These are phyloP conservation scores for Dalbergia cultrata DNA, from an alignment of 306 rosid genomes.

Conservation along the genomic window DNA sequence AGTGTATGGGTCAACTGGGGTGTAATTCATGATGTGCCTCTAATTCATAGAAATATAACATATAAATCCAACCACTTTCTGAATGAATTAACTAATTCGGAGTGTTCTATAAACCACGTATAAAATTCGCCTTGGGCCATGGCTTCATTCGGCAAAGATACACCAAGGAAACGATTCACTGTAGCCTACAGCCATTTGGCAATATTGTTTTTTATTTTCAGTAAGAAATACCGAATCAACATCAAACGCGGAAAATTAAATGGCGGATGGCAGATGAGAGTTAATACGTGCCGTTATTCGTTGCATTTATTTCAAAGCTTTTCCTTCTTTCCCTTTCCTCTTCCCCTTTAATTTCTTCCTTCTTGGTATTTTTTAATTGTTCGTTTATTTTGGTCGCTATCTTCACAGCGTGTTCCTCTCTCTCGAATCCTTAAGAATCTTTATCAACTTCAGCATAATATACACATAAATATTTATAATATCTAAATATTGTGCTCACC, in stretches of 20 bases:
- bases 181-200: not conserved
- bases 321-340: not conserved
- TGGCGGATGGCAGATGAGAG: slow-evolving; percentile 47
- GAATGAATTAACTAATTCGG: not conserved
- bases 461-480: not conserved
- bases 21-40: not conserved
- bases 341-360: not conserved
- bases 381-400: not conserved
- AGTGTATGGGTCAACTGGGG: not conserved
- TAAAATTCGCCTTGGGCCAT: not conserved
- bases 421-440: slow-evolving; percentile 5
- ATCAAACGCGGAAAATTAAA: slow-evolving; percentile 35
- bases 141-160: not conserved
- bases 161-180: not conserved
- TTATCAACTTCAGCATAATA: not conserved
- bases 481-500: no score
- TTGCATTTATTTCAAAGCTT: slow-evolving; percentile 51
- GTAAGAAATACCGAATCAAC: not conserved
- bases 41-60: not conserved
- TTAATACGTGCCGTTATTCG: slow-evolving; percentile 49
- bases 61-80: not conserved
- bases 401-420: slow-evolving; percentile 1
- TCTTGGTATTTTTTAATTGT: not conserved
- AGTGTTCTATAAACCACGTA: not conserved
- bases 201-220: not conserved